Evolutionary conservation across 1,284 basidiomycete species (phyloP), one percentile per base, ranked within the genome.

Genomic region (Phenoliferia sp.): DNA sequence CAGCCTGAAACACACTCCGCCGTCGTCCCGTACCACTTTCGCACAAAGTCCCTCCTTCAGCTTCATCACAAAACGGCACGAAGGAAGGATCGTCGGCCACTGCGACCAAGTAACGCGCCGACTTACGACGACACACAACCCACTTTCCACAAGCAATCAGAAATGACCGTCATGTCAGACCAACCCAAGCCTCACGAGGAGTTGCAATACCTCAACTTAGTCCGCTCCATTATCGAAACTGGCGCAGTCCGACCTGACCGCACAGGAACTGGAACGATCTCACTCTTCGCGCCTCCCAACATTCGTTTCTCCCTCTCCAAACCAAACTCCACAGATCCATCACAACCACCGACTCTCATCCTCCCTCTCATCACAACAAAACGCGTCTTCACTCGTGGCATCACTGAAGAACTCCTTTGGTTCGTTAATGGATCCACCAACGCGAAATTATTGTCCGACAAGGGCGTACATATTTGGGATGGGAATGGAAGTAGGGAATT

Each of bases 401-500:
- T 99, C 36, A 81, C 93, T 28, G 94, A 97, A 78, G 95, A 99
- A 77, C 86, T 99, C 0, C 84, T 99, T 6, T 99, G 96, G 95
- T 99, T 99, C 77, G 83, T 98, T 22, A 82, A 84, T 29, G 95
- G 94, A 1, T 85, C 83, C 29, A 98, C 95, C 0, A 92, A 97
- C 80, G 87, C 90, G 0, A 87, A 83, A 12, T 75, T 88, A 0
- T 85, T 99, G 36, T 87, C 87, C 0, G 83, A 85, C n/a, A 90
- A 90, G 76, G 92, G 90, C 59, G 85, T 99, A 69, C 90, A 92
- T 78, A 99, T 99, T 75, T 99, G 96, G 95, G 94, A 97, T 77
- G 94, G 94, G 0, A 99, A 99, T 75, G 95, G 93, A 9, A 90
- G 89, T 16, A 85, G 88, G 70, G 89, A 86, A 69, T 99, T 95